Percentiles rank a stretch among this genome's conserved stretches.
Evolutionary conservation across 257 asterid species (phyloP).

Genomic region (Solanum clarkiae): DNA sequence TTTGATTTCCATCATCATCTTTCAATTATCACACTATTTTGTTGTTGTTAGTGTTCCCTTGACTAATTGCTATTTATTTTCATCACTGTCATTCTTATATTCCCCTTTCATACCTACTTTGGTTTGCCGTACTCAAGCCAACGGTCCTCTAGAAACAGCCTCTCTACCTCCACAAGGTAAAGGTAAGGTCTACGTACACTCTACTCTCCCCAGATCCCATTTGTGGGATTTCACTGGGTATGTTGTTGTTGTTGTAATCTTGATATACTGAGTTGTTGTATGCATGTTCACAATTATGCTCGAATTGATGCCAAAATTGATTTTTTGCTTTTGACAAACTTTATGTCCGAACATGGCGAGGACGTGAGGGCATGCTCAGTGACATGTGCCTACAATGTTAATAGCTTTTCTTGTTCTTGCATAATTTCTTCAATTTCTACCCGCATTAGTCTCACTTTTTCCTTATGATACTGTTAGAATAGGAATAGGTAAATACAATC

Average conservation of each 20-base stretch:
- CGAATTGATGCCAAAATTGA: background rate
- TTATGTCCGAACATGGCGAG: background rate
- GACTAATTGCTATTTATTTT: background rate
- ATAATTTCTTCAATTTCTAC: background rate
- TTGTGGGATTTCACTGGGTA: background rate
- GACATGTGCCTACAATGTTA: background rate
- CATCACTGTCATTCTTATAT: background rate
- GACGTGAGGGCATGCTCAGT: background rate
- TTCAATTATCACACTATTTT: background rate
- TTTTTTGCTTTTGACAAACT: background rate
- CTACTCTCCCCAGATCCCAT: background rate
- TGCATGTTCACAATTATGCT: background rate
- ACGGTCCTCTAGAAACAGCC: background rate
- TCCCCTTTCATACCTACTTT: background rate
- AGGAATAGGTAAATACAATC: too few species aligned
- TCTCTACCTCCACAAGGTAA: background rate
- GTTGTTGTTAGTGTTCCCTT: background rate
- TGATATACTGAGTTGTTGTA: background rate
- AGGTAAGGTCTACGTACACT: background rate
- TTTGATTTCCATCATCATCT: background rate
- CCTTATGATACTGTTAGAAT: background rate
- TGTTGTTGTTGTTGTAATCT: background rate
- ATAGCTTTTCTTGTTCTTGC: background rate
- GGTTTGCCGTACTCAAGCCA: background rate
- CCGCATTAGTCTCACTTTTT: background rate